Evolutionary conservation across 2,329 filamentous ascomycete genomes (phyloP).

Genomic region (Atkinsonella hypoxylon): DNA sequence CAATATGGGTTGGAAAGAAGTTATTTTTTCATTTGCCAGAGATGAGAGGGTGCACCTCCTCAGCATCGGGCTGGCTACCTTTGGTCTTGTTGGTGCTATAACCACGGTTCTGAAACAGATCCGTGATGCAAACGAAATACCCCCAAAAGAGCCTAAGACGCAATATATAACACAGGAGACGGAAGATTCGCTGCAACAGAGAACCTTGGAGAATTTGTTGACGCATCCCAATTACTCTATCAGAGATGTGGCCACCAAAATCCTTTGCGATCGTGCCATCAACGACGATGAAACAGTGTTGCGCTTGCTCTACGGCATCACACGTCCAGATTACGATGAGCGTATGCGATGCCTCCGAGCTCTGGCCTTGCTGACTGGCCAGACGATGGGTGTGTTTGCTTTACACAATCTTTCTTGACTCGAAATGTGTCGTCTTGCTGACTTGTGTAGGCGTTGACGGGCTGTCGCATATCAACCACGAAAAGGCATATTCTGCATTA

Average conservation of each 20-base stretch:
- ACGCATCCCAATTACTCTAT: conserved; percentile 63
- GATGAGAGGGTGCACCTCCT: conserved; percentile 43
- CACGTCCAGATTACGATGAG: conserved; percentile 44
- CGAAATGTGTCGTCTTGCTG: conserved; percentile 8
- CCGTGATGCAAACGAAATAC: conserved; percentile 54
- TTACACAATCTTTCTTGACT: not conserved
- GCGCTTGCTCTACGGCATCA: conserved; percentile 44
- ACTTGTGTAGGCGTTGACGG: conserved; percentile 21
- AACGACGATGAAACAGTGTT: conserved; percentile 44
- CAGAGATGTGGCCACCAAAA: conserved; percentile 52
- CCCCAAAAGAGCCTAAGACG: conserved; percentile 50
- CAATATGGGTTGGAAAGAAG: conserved; percentile 27
- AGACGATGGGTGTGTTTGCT: conserved; percentile 19
- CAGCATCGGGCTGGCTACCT: conserved; percentile 44
- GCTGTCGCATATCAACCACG: conserved; percentile 35
- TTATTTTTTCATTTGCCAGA: conserved; percentile 22
- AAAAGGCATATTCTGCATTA: conserved; percentile 41
- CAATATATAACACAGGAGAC: conserved; percentile 66
- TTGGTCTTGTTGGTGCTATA: conserved; percentile 45
- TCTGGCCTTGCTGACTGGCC: conserved; percentile 40
- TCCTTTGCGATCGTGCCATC: conserved; percentile 42
- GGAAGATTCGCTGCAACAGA: conserved; percentile 55
- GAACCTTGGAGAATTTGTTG: conserved; percentile 55
- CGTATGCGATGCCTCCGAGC: conserved; percentile 45
- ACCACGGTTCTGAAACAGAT: conserved; percentile 45